phyloP scores from a whole-genome alignment of 2,329 filamentous ascomycete species.

The Calonectria hawksworthii region DNA sequence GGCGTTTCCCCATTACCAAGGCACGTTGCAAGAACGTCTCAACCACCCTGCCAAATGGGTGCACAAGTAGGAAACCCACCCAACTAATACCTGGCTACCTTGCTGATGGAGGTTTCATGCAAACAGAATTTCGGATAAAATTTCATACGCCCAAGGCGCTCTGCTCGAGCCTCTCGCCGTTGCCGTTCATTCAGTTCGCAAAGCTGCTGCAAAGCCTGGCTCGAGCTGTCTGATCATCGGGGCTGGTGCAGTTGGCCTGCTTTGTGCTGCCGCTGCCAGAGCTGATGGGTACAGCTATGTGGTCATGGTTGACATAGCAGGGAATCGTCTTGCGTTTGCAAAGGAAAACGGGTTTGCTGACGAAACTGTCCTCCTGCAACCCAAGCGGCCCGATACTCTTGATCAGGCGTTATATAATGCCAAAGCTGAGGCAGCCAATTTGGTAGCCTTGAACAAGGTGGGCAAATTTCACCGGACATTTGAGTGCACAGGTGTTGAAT shows the following conservation, averaged over 20 bases:
- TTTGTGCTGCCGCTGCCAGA: background rate
- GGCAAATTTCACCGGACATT: background rate
- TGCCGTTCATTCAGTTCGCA: background rate
- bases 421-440: background rate
- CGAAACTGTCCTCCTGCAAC: background rate
- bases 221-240: background rate
- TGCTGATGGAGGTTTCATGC: background rate
- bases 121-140: background rate
- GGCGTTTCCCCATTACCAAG: background rate
- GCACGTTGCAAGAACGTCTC: background rate
- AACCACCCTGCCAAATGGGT: constrained; percentile 2
- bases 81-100: background rate
- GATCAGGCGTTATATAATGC: background rate
- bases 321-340: background rate
- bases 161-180: background rate
- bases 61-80: background rate
- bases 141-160: background rate
- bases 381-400: background rate
- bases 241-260: background rate
- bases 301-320: background rate
- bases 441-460: background rate
- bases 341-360: background rate
- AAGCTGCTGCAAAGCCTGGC: background rate
- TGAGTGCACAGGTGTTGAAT: background rate
- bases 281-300: background rate